phyloP scores from a whole-genome alignment of 495 filamentous ascomycete species.

The Bacidia gigantensis region DNA sequence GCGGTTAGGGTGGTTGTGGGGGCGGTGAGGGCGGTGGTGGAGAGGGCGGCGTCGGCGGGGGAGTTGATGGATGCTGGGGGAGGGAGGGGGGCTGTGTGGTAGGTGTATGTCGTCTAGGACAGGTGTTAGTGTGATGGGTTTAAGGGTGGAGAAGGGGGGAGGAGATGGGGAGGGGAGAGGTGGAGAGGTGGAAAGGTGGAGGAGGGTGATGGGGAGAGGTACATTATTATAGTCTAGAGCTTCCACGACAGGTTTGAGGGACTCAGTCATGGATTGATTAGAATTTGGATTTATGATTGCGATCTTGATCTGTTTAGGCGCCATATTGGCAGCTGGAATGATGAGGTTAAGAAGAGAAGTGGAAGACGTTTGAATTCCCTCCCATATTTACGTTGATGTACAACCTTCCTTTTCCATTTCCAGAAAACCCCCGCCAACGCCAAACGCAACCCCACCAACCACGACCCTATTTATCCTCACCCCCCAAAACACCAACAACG shows the following conservation, averaged over 20 bases:
- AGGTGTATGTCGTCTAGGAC: too few relatives aligned
- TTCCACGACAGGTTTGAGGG: slow-evolving; percentile 50
- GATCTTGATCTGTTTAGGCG: slow-evolving; percentile 30
- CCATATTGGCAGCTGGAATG: slow-evolving; percentile 1
- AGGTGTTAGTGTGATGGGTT: background rate
- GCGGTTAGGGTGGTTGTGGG: slow-evolving; percentile 59
- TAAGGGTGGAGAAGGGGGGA: background rate
- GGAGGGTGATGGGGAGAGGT: slow-evolving; percentile 6
- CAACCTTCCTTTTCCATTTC: too few relatives aligned
- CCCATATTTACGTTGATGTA: too few relatives aligned
- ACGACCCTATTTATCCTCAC: background rate
- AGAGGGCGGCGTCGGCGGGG: slow-evolving; percentile 67
- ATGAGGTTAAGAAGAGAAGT: too few relatives aligned
- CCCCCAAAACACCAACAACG: slow-evolving; percentile 8
- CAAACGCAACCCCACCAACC: background rate
- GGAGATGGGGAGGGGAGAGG: background rate
- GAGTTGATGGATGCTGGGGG: background rate
- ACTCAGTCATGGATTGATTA: slow-evolving; percentile 65
- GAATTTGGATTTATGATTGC: slow-evolving; percentile 90
- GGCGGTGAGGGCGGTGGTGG: slow-evolving; percentile 58
- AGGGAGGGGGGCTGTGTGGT: background rate
- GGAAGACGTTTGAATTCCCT: too few relatives aligned
- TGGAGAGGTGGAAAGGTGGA: background rate
- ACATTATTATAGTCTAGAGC: slow-evolving; percentile 35
- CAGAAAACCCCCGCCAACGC: too few relatives aligned